Evolutionary conservation across 371 early-diverging fungal species (phyloP).

Genomic region (Caulochytrium protostelioides): DNA sequence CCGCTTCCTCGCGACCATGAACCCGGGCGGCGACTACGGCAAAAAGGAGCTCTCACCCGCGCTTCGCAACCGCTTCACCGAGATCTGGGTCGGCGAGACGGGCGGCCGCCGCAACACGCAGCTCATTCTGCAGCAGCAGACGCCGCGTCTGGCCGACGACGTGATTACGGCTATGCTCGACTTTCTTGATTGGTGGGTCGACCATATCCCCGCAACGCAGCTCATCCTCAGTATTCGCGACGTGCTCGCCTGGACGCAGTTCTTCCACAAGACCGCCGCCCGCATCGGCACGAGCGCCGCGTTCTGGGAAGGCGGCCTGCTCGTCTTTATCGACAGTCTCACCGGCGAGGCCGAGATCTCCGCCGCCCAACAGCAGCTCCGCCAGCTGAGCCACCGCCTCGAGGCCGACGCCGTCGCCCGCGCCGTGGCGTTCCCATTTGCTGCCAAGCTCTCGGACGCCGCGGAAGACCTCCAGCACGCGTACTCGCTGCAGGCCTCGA

Average conservation of each 20-base stretch:
- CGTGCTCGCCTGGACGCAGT: conserved; percentile 77
- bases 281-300: conserved; percentile 26
- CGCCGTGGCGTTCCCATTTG: conserved; percentile 25
- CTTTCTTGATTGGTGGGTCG: conserved; percentile 30
- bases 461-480: conserved; percentile 19
- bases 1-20: conserved; percentile 99
- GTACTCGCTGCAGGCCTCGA: conserved; percentile 73
- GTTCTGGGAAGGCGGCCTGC: conserved; percentile 78
- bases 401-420: too few relatives aligned
- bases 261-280: conserved; percentile 32
- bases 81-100: conserved; percentile 97
- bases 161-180: conserved; percentile 27
- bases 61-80: conserved; percentile 96
- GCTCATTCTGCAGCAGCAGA: too few relatives aligned
- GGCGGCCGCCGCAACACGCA: too few relatives aligned
- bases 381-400: too few relatives aligned
- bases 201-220: conserved; percentile 6
- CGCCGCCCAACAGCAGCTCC: too few relatives aligned
- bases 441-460: too few relatives aligned
- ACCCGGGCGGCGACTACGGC: conserved; percentile 98
- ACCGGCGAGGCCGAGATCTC: too few relatives aligned
- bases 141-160: too few relatives aligned
- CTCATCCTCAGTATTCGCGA: conserved; percentile 60
- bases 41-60: conserved; percentile 99
- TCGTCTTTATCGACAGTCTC: conserved; percentile 89